Percentiles rank a stretch among this genome's conserved stretches.
These are phyloP conservation scores for Salix caprea DNA, from an alignment of 345 rosid genomes.

Conservation along the genomic window DNA sequence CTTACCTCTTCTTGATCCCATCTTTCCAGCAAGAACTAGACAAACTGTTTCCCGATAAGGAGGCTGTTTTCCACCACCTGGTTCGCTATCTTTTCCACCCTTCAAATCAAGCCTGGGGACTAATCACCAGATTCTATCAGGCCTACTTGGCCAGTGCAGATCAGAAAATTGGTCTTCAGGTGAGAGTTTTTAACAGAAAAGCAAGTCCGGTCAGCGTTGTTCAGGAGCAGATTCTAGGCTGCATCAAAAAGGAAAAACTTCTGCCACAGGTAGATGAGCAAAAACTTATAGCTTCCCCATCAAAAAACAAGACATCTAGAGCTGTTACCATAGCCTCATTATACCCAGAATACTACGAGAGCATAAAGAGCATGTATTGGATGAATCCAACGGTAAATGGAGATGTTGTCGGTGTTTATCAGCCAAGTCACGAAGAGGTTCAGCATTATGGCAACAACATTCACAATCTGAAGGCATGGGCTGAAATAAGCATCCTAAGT, in stretches of 20 bases:
- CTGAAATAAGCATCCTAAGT: constrained; percentile 20
- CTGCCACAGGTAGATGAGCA: constrained; percentile 1
- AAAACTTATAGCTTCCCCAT: not conserved
- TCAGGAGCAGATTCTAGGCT: constrained; percentile 11
- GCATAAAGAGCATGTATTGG: constrained; percentile 15
- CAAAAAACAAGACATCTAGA: constrained; percentile 2
- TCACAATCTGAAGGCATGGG: constrained; percentile 24
- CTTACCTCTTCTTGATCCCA: constrained; percentile 19
- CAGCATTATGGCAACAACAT: constrained; percentile 12
- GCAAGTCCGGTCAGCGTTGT: not conserved
- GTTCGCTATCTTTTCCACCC: constrained; percentile 23
- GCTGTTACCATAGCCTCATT: constrained; percentile 10
- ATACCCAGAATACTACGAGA: constrained; percentile 8
- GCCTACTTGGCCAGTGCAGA: constrained; percentile 13
- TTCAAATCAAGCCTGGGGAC: constrained; percentile 25
- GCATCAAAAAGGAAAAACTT: constrained; percentile 4
- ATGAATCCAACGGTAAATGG: constrained; percentile 5
- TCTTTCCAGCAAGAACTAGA: constrained; percentile 10
- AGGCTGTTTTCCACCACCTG: constrained; percentile 20
- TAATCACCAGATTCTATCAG: constrained; percentile 10
- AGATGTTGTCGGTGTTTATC: constrained; percentile 13
- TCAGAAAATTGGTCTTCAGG: constrained; percentile 19
- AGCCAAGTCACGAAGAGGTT: constrained; percentile 18
- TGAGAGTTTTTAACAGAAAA: constrained; percentile 4
- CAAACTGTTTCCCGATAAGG: constrained; percentile 20